These are phyloP conservation scores for Colletotrichum filicis DNA, from an alignment of 2,329 filamentous ascomycete species.

Conservation along the genomic window DNA sequence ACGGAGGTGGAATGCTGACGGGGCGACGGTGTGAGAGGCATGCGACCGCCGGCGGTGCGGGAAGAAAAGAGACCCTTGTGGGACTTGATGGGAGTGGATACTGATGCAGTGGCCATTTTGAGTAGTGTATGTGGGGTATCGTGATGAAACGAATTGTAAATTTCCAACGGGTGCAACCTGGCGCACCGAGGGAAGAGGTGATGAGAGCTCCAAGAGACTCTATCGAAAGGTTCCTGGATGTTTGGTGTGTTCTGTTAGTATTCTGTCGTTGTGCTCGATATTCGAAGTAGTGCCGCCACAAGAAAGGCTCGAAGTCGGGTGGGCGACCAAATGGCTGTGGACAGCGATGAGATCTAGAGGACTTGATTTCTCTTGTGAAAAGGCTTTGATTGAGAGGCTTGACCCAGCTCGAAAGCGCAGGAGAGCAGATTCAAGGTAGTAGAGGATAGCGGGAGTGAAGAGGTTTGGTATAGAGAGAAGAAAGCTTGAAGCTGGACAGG, in stretches of 20 bases:
- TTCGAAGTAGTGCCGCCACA: conserved; percentile 56
- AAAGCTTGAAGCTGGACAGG: conserved; percentile 36
- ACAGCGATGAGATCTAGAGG: conserved; percentile 61
- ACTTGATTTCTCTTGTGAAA: conserved; percentile 49
- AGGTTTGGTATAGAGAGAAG: conserved; percentile 42
- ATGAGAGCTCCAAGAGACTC: conserved; percentile 65
- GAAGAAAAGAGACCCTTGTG: conserved; percentile 92
- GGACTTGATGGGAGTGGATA: conserved; percentile 95
- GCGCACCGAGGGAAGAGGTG: conserved; percentile 53
- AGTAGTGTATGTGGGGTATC: conserved; percentile 43
- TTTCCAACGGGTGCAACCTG: conserved; percentile 59
- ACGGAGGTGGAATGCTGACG: conserved; percentile 66
- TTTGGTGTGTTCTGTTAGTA: conserved; percentile 55
- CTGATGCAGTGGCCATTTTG: conserved; percentile 82
- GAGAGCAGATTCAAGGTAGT: conserved; percentile 22
- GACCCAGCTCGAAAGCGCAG: conserved; percentile 38
- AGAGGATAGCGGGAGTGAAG: conserved; percentile 34
- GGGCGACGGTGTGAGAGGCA: conserved; percentile 94
- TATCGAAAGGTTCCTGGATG: conserved; percentile 68
- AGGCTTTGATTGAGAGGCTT: conserved; percentile 40
- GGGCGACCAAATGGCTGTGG: conserved; percentile 58
- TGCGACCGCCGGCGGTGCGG: conserved; percentile 92
- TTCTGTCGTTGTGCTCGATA: conserved; percentile 56
- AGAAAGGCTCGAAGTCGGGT: conserved; percentile 56
- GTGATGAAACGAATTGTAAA: conserved; percentile 48